Evolutionary conservation across 2,329 filamentous ascomycete genomes (phyloP).

Genomic region (Sporothrix phasma): DNA sequence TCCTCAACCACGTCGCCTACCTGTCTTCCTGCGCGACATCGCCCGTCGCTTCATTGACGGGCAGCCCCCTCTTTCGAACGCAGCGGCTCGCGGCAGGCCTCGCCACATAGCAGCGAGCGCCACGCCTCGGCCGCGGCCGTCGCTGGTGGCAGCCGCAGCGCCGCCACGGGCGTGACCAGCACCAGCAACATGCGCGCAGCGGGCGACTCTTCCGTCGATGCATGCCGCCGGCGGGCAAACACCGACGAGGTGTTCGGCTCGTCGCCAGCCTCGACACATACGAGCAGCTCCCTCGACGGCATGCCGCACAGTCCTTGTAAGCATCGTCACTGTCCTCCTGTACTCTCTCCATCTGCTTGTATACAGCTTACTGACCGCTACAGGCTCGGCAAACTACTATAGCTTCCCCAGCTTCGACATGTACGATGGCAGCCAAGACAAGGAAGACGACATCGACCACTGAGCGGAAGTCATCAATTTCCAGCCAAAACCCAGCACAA

Average conservation of each 20-base stretch:
- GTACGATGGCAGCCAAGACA: conserved; percentile 43
- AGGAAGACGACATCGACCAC: conserved; percentile 27
- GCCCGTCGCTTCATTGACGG: neutral
- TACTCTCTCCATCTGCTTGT: too few species aligned
- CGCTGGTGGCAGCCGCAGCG: neutral
- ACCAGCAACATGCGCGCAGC: neutral
- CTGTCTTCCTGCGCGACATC: conserved; percentile 27
- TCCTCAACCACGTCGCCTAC: conserved; percentile 44
- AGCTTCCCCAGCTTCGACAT: conserved; percentile 67
- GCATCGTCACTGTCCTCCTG: neutral
- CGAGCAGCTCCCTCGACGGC: conserved; percentile 23
- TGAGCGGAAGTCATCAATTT: conserved; percentile 3
- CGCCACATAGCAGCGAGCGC: neutral
- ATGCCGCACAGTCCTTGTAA: conserved; percentile 17
- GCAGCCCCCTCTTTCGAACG: conserved; percentile 29
- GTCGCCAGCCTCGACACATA: conserved; percentile 21
- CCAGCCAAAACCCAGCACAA: neutral
- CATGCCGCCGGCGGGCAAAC: conserved; percentile 1
- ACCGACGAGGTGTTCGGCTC: conserved; percentile 17
- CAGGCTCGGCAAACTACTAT: conserved; percentile 49
- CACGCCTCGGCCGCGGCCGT: neutral
- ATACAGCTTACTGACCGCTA: neutral
- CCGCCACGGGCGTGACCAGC: neutral
- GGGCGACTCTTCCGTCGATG: neutral
- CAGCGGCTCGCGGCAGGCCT: conserved; percentile 4